Conservation (phyloP, 495 filamentous ascomycete genomes). For the Aspergillus ellipticus region DNA sequence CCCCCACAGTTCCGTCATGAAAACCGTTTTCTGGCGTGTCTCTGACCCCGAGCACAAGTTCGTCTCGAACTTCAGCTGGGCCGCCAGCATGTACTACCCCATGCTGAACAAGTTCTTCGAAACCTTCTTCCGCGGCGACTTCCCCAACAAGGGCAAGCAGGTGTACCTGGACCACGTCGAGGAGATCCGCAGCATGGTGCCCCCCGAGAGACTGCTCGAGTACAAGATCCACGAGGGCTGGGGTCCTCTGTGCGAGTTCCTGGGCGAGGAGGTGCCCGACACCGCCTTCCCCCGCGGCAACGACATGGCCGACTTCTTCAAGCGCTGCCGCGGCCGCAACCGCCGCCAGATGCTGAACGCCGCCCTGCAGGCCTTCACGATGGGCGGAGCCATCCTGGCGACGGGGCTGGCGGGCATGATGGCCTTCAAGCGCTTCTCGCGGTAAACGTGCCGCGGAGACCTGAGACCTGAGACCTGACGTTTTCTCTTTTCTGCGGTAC, state of each 20-base stretch:
- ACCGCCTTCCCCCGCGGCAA: conserved; percentile 45
- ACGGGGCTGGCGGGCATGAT: conserved; percentile 38
- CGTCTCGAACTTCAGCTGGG: conserved; percentile 53
- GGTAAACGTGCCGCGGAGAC: conserved; percentile 22
- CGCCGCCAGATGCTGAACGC: conserved; percentile 60
- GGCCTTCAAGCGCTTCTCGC: conserved; percentile 41
- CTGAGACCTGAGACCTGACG: background rate
- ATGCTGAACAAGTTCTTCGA: conserved; percentile 60
- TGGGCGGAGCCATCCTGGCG: conserved; percentile 43
- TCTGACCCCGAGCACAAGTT: conserved; percentile 52
- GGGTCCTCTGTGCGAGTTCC: conserved; percentile 64
- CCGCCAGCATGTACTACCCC: conserved; percentile 55
- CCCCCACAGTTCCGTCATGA: conserved; percentile 42
- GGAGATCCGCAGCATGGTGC: conserved; percentile 43
- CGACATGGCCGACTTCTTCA: conserved; percentile 56
- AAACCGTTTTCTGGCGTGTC: conserved; percentile 52
- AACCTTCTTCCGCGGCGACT: conserved; percentile 51
- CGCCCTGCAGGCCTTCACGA: conserved; percentile 47
- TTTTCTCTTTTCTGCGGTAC: conserved; percentile 13
- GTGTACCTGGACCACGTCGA: conserved; percentile 46
- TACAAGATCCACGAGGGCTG: conserved; percentile 64
- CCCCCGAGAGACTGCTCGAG: conserved; percentile 53
- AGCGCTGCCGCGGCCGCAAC: conserved; percentile 56
- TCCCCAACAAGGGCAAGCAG: conserved; percentile 49
- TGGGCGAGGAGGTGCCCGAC: conserved; percentile 55